Conservation (phyloP, 345 rosid species). For the Hibiscus tridactylites region DNA sequence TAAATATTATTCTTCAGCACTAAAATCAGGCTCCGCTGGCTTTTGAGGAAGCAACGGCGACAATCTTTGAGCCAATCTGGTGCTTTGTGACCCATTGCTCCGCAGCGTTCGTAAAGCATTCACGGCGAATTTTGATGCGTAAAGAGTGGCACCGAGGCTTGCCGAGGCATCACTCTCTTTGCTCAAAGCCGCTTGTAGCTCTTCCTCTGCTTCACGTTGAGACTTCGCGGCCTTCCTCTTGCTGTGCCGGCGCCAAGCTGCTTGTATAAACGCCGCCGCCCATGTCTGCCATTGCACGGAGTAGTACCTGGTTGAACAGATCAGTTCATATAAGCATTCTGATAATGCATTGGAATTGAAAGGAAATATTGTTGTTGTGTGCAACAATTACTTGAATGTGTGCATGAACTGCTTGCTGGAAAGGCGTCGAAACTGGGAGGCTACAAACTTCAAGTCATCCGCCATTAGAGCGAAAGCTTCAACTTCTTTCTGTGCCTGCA, state of each 20-base stretch:
- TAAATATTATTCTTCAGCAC: constrained; percentile 35
- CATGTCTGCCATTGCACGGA: constrained; percentile 89
- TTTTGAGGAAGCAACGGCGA: constrained; percentile 72
- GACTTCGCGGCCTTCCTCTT: constrained; percentile 74
- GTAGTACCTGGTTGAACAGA: constrained; percentile 36
- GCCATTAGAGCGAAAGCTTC: constrained; percentile 89
- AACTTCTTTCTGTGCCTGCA: constrained; percentile 59
- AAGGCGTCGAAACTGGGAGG: constrained; percentile 77
- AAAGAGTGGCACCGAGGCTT: constrained; percentile 84
- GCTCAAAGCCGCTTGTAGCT: constrained; percentile 71
- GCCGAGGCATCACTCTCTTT: constrained; percentile 57
- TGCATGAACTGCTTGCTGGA: constrained; percentile 86
- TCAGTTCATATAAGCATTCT: background rate
- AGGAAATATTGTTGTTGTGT: background rate
- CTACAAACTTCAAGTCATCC: constrained; percentile 76
- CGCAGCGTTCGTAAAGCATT: constrained; percentile 56
- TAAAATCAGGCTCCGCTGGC: constrained; percentile 89
- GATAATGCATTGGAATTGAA: too few relatives aligned
- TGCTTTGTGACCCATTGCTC: constrained; percentile 41
- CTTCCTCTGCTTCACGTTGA: constrained; percentile 54
- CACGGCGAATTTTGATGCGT: constrained; percentile 83
- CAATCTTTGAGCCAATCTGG: constrained; percentile 53
- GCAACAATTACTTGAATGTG: constrained; percentile 26
- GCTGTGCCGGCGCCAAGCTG: constrained; percentile 69
- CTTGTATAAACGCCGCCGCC: constrained; percentile 93